Base-by-base conservation (phyloP, 2,329 filamentous ascomycete species). In the Colletotrichum cuscutae region DNA sequence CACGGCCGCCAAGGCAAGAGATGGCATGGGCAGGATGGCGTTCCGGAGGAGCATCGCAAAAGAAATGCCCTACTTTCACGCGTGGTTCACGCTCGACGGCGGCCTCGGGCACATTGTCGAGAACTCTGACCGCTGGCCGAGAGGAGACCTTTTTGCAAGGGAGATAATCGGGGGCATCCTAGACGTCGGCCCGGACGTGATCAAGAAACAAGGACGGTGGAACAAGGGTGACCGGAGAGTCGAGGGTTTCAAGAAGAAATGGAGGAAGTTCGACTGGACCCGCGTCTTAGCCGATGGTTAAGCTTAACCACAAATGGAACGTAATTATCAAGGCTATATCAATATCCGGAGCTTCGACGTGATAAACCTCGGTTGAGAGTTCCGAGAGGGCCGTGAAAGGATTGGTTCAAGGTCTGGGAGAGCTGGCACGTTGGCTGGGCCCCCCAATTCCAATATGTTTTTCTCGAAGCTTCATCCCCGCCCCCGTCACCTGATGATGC, bases 51-150 rank as follows among this genome's bases (percentile, higher is more conserved):
- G 89, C 24, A 86, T 99, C 73, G 94, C 94, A 13, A 98, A 97
- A 84, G 96, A 99, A 85, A 96, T 97, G 94, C 96, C 97, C 0
- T 99, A 99, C 81, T 99, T 99, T 79, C 97, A 99, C 81, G 96
- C 92, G 24, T 99, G 96, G 95, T 98, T 98, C 80, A 90, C 91
- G 65, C 85, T 99, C 1, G 95, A 99, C 79, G 97, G 97, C 2
- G 97, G 97, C 0, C 83, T 99, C 76, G 97, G 95, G 0, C 97
- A 99, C 81, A 87, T 99, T 9, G 94, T 99, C 0, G 97, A 99
- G 83, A 94, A 99, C 77, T 86, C 91, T 32, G 89, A 91, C 61
- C 87, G 91, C 63, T 99, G 97, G 97, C 97, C 97, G 0, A 90
- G 89, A 77, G 96, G 96, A 0, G 97, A 99, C 82, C 81, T 98